Conservation (phyloP, 805 yeast species). For the Pichia cabralensis region DNA sequence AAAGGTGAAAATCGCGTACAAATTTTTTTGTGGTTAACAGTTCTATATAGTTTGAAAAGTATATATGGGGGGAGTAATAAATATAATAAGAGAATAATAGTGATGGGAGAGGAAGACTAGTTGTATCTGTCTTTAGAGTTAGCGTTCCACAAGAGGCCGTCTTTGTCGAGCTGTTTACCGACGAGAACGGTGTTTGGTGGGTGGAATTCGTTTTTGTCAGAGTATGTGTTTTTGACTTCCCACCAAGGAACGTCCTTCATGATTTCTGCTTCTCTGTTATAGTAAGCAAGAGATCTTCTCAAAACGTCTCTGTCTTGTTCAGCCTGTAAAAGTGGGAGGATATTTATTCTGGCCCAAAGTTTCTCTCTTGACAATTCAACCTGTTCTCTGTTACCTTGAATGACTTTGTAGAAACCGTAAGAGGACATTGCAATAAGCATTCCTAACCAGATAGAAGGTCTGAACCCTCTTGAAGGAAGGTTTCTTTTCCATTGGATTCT, state of each 20-base stretch:
- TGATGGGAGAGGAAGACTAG: background rate
- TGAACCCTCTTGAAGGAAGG: constrained; percentile 75
- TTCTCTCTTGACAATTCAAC: constrained; percentile 68
- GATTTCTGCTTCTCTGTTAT: constrained; percentile 58
- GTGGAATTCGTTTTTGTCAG: constrained; percentile 26
- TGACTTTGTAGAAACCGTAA: constrained; percentile 61
- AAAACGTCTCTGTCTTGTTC: constrained; percentile 74
- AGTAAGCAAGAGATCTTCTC: constrained; percentile 57
- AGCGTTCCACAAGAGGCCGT: constrained; percentile 20
- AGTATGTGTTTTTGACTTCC: constrained; percentile 38
- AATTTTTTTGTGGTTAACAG: too few relatives aligned
- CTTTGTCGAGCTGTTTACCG: constrained; percentile 27
- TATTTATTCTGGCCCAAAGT: constrained; percentile 64
- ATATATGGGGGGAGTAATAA: background rate
- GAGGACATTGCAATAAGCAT: constrained; percentile 53
- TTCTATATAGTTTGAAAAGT: too few relatives aligned
- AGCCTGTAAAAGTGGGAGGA: constrained; percentile 67
- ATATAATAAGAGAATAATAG: background rate
- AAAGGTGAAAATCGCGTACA: too few relatives aligned
- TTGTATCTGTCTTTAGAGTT: constrained; percentile 24
- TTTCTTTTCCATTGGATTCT: constrained; percentile 85
- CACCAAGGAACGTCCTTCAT: constrained; percentile 56
- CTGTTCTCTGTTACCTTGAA: constrained; percentile 63
- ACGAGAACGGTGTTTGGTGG: constrained; percentile 28
- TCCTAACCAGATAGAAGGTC: constrained; percentile 64